Evolutionary conservation across 2,329 filamentous ascomycete genomes (phyloP), one percentile per base, ranked within the genome.

Genomic region (Penicillium sp.): DNA sequence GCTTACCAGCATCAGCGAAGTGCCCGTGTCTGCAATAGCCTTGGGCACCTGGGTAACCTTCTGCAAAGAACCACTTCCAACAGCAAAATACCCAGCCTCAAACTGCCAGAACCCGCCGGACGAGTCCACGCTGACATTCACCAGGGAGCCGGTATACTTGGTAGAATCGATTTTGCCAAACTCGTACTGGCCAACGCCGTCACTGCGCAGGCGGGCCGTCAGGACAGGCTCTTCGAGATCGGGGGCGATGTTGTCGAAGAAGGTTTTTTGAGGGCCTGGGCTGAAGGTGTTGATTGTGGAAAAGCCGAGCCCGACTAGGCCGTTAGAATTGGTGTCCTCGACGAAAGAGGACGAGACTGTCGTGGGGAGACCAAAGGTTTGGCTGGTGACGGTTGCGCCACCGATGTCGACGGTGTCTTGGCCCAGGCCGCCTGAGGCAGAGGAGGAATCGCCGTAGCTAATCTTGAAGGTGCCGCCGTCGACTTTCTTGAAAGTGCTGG

Each of bases 41-140:
- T 77, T 76, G 52, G 72, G 64, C 1, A 67, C 62, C 1, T 67
- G 60, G 1, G 67, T 69, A 46, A 76, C 71, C 11, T 60, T 68
- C 70, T 82, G 77, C 2, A 76, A 46, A 2, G 71, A 38, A 10
- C 75, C 78, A 42, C 72, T 73, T 14, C 81, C 84, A 58, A 92
- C 80, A 19, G 79, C 78, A 70, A 88, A 90, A 49, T 79, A 78
- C 26, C 80, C 79, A 6, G 84, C 86, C 14, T 80, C 71, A 70
- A 91, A 86, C 71, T 89, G 81, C 90, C 90, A 93, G 80, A 88
- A 92, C 8, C 89, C 90, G 35, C 80, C 77, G 11, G 81, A 81
- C 19, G 80, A 82, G 71, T 91, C 84, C 63, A 92, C 81, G 10
- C 83, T 79, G 22, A 87, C 80, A 72, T 87, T 91, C 25, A 81